Base-by-base conservation (phyloP, 352 stramenopile species). In the Phytophthora sp. region DNA sequence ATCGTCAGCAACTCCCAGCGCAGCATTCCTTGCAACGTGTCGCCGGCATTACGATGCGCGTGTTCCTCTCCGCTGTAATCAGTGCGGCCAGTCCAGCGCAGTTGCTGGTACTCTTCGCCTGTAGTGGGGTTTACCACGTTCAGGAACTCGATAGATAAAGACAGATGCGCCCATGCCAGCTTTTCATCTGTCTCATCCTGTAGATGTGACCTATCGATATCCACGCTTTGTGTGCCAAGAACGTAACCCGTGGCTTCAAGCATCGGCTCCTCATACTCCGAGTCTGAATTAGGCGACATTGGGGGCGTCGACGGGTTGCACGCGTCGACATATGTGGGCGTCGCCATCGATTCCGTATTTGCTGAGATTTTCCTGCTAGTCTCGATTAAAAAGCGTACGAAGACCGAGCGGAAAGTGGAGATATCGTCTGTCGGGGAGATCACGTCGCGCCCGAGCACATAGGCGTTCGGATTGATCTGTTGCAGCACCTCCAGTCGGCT, bases 41-140 rank as follows among this genome's bases (percentile, higher is more conserved):
- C 77, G 3, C 56, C 69, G 1, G 77, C 72, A 56, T 77, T 86
- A 9, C 74, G 74, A 15, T 76, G 71, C 12, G 77, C 77, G 21
- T 83, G 68, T 38, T 68, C 57, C 36, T 76, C 63, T 50, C 62
- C 71, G 20, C 73, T 74, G 72, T 83, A 86, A 58, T 86, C 67
- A 1, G 77, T 86, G 27, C 66, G 74, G 45, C 77, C 77, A 2
- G 73, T 82, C 74, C 74, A 86, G 30, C 74, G 74, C 15, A 83
- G 44, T 47, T 80, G 68, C 36, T 77, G 76, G n/a, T 69, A 74
- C 50, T 69, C 66, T 35, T 69, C 35, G 9, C 73, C 64, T 36
- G 60, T 80, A 13, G 18, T 59, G 8, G 64, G 45, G 62, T 86
- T 76, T 23, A 53, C 30, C 11, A 80, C 58, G 39, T 71, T 66